Conservation (phyloP, 75 land plant genomes). For the Cryptomeria japonica region DNA sequence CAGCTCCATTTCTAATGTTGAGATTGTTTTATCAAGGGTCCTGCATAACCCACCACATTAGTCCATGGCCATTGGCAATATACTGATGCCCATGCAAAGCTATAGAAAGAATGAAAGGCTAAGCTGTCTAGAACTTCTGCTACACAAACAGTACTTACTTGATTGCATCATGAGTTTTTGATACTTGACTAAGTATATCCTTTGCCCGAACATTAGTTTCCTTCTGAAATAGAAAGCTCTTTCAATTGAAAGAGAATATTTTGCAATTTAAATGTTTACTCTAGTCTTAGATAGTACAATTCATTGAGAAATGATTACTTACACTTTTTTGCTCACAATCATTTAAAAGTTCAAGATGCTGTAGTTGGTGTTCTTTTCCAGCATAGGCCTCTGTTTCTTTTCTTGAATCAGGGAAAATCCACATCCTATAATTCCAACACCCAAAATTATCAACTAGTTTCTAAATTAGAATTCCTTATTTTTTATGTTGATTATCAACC, state of each 20-base stretch:
- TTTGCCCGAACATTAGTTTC: background rate
- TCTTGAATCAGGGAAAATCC: constrained; percentile 16
- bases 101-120: background rate
- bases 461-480: background rate
- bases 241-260: background rate
- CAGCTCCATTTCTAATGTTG: constrained; percentile 74
- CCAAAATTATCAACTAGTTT: background rate
- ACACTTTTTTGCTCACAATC: constrained; percentile 16
- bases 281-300: background rate
- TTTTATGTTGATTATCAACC: background rate
- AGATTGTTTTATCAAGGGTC: constrained; percentile 75
- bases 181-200: constrained; percentile 15
- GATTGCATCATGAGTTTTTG: constrained; percentile 20
- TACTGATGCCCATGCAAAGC: background rate
- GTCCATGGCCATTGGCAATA: background rate
- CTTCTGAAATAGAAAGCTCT: constrained; percentile 7
- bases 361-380: background rate
- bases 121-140: background rate
- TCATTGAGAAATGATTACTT: background rate
- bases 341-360: constrained; percentile 10
- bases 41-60: constrained; percentile 35
- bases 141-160: constrained; percentile 6
- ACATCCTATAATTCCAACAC: constrained; percentile 1
- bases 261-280: background rate
- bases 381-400: background rate